Evolutionary conservation across 2,329 filamentous ascomycete genomes (phyloP), one percentile per base, ranked within the genome.

Genomic region (Lecanicillium sp.): DNA sequence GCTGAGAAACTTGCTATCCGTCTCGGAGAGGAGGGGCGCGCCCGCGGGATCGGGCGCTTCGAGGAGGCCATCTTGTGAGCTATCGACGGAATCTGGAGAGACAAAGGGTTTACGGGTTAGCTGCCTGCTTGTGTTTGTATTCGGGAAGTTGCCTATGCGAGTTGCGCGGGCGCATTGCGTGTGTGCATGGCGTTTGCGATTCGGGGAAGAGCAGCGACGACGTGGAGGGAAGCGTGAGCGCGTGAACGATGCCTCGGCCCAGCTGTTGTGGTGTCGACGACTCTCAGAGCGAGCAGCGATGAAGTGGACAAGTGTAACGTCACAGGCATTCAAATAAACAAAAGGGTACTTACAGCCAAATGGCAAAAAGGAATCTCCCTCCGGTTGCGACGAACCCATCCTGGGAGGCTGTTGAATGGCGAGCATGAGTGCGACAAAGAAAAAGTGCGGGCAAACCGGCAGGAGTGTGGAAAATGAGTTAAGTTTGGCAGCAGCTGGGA

Each of bases 11-110:
- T 70, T 75, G 37, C 65, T 72, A 52, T 80, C 77, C 43, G 67
- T 73, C 49, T 80, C 75, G 47, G 77, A 73, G 44, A 85, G 69
- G 29, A 85, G 66, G 14, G 80, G 75, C 28, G 71, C 71, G n/a
- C 80, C 80, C 3, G 79, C 74, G 34, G 76, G 75, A 36, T 77
- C 74, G 31, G 80, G 78, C 38, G 78, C 70, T 47, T 73, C 66
- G 40, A 66, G 61, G 39, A 67, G 63, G 17, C 68, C 63, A 39
- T 68, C 65, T 46, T 68, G 60, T 48, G 59, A 52, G 37, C 56
- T 49, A 51, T 70, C 62, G 47, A 71, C 58, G 32, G 60, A 54
- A 56, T 73, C 70, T 74, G 40, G 17, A 39, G 58, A 15, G 52
- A 19, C 4, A 32, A 25, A 17, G 9, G 15, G 14, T 27, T 15